These are phyloP conservation scores for Oropetium thomaeum DNA, from an alignment of 176 grass and related monocot genomes.

Conservation along the genomic window DNA sequence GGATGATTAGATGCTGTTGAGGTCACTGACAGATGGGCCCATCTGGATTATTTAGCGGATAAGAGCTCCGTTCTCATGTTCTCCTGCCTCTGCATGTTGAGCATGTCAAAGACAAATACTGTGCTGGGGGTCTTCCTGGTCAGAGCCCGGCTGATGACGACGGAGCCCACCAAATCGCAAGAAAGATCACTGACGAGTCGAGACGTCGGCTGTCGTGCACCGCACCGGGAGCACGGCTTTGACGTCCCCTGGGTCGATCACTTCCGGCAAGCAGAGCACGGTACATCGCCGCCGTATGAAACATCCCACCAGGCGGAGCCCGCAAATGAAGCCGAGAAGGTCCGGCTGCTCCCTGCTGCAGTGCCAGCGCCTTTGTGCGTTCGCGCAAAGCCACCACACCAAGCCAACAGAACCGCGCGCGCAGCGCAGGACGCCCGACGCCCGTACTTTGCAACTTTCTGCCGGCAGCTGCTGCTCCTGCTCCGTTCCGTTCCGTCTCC, in stretches of 20 bases:
- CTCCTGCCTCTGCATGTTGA: background rate
- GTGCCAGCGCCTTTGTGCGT: background rate
- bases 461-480: too few species aligned
- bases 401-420: too few species aligned
- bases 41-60: slow-evolving; percentile 1
- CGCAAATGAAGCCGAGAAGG: background rate
- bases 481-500: too few species aligned
- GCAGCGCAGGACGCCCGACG: too few species aligned
- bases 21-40: slow-evolving; percentile 30
- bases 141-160: too few species aligned
- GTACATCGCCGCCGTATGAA: background rate
- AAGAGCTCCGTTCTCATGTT: background rate
- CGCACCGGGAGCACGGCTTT: background rate
- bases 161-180: background rate
- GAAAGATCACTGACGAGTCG: background rate
- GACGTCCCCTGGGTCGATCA: background rate
- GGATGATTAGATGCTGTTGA: background rate
- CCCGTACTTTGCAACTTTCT: too few species aligned
- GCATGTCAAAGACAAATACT: background rate
- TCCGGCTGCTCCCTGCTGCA: too few species aligned
- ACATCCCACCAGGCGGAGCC: background rate
- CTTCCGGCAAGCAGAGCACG: background rate
- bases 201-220: background rate
- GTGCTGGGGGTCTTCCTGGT: too few species aligned
- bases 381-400: too few species aligned